phyloP scores from a whole-genome alignment of 345 rosid species.

The Cochlearia excelsa region DNA sequence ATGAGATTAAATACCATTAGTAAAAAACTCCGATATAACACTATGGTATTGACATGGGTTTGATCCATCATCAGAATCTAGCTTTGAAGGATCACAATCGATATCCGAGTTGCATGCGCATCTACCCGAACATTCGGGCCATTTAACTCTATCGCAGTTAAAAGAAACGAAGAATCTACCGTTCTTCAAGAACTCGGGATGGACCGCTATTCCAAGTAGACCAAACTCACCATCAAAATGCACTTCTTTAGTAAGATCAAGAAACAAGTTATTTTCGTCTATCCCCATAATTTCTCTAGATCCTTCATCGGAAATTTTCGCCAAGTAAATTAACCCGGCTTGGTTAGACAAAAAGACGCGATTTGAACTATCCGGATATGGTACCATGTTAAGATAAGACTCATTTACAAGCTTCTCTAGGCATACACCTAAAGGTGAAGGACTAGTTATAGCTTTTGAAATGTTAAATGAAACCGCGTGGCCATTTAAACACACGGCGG shows the following conservation, averaged over 20 bases:
- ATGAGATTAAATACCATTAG: conserved; percentile 39
- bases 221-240: conserved; percentile 52
- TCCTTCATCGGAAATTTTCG: conserved; percentile 53
- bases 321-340: conserved; percentile 57
- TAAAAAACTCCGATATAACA: conserved; percentile 62
- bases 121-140: conserved; percentile 67
- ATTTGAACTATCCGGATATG: conserved; percentile 75
- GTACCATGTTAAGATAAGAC: conserved; percentile 69
- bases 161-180: conserved; percentile 78
- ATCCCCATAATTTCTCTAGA: conserved; percentile 44
- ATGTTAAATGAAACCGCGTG: conserved; percentile 34
- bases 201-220: conserved; percentile 74
- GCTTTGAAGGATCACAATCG: conserved; percentile 77
- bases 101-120: conserved; percentile 78
- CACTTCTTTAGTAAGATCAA: conserved; percentile 64
- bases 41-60: conserved; percentile 70
- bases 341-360: conserved; percentile 66
- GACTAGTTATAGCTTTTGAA: conserved; percentile 29
- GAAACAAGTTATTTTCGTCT: conserved; percentile 50
- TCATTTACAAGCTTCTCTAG: conserved; percentile 64
- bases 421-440: conserved; percentile 54
- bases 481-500: conserved; percentile 41
- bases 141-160: conserved; percentile 64
- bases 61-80: conserved; percentile 49
- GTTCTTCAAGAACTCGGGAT: conserved; percentile 58